Evolutionary conservation across 1,284 basidiomycete species (phyloP).

Genomic region (Ganoderma boninense): DNA sequence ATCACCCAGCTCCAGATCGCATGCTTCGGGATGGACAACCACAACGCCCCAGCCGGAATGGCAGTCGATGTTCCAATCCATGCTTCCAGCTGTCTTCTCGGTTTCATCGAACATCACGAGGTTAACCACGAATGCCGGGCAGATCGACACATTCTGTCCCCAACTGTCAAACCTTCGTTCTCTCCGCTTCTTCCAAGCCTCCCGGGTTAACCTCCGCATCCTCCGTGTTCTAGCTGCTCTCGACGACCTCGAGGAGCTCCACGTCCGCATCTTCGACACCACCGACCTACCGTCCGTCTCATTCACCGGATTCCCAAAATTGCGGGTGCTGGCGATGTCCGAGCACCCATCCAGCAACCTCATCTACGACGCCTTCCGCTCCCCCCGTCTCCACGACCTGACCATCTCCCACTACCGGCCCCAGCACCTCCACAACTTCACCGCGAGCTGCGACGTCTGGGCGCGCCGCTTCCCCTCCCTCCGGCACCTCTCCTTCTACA

Average conservation of each 20-base stretch:
- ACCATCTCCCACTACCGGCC: neutral
- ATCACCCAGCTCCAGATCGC: conserved; percentile 2
- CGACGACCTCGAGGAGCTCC: neutral
- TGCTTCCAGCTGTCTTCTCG: neutral
- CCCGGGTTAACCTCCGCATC: neutral
- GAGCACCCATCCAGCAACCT: conserved; percentile 8
- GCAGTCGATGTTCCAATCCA: neutral
- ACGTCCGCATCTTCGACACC: neutral
- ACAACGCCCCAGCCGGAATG: neutral
- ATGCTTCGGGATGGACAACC: neutral
- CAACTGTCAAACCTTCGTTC: neutral
- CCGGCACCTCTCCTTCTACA: neutral
- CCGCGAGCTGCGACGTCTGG: conserved; percentile 4
- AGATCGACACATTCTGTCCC: conserved; percentile 2
- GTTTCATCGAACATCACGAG: neutral
- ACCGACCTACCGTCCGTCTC: neutral
- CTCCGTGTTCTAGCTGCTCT: conserved; percentile 2
- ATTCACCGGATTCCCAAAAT: neutral
- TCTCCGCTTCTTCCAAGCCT: neutral
- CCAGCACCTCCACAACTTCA: neutral
- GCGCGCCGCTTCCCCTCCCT: conserved; percentile 2
- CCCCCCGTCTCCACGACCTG: neutral
- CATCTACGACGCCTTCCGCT: conserved; percentile 3
- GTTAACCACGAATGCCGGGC: neutral
- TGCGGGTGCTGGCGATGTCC: conserved; percentile 5